These are phyloP conservation scores for Eimeria zaria DNA, from an alignment of 169 alveolate genomes.

Conservation along the genomic window DNA sequence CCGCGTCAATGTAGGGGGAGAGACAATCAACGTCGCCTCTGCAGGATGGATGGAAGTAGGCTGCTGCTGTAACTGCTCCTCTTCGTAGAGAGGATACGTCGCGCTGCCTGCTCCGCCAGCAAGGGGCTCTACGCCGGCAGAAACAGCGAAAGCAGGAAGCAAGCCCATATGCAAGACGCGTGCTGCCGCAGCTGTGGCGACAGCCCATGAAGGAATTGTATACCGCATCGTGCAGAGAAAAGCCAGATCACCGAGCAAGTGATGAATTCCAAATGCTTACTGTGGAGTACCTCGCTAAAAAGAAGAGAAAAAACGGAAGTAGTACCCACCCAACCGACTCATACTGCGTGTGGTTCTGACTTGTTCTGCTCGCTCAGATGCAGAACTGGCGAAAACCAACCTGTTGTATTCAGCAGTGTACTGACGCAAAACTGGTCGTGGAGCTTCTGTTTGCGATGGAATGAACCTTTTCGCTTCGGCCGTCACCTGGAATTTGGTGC, in stretches of 20 bases:
- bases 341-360: neutral
- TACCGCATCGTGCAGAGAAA: neutral
- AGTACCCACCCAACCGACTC: neutral
- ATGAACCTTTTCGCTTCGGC: neutral
- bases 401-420: neutral
- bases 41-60: neutral
- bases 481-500: conserved; percentile 10
- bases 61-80: no score
- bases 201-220: neutral
- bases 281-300: neutral
- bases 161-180: neutral
- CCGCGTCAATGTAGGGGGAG: neutral
- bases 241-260: neutral
- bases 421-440: neutral
- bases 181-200: neutral
- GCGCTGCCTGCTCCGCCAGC: neutral
- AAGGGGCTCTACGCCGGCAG: neutral
- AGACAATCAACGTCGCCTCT: neutral
- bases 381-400: neutral
- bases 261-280: neutral
- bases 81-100: neutral
- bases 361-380: conserved; percentile 8
- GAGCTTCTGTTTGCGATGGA: neutral
- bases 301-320: neutral
- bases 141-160: conserved; percentile 2